Base-by-base conservation (phyloP, 2,329 filamentous ascomycete genomes). In the Aspergillus arachidicola region DNA sequence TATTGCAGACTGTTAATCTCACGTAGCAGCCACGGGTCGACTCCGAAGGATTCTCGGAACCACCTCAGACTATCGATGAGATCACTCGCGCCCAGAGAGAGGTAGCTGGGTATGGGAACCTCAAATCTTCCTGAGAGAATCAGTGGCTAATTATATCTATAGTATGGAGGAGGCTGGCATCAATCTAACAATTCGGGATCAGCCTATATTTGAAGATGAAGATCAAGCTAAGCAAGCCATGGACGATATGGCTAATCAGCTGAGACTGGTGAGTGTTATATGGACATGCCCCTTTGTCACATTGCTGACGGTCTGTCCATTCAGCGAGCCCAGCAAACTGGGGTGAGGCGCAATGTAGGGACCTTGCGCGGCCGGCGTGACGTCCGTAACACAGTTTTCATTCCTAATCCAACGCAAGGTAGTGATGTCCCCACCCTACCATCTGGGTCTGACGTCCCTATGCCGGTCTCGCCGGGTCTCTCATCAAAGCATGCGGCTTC, bases 351-450 rank as follows among this genome's bases (percentile, higher is more conserved):
- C 30, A 91, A 88, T 71, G 81, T 86, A 16, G 90, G 91, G 53
- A 97, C 93, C 16, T 83, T 96, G 19, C 87, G 95, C 69, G 95
- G 95, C 58, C 90, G 95, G 64, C 87, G 95, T 74, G 94, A 98
- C 75, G 92, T 96, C 66, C 88, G 94, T 63, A 96, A 96, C 78
- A 97, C 94, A 1, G 89, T 97, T 60, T 94, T 95, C 73, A 84
- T 94, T 66, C 90, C 92, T 46, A 79, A 79, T 46, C 71, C 79
- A 12, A 70, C 71, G 12, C 76, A 78, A 43, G 78, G 80, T 60
- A 69, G 68, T 62, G 74, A 78, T 72, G 59, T 73, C 57, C 64
- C 71, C 60, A 59, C 68, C 67, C 57, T 72, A 50, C 59, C 75
- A 69, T 65, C 68, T 19, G 66, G 67, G 26, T 64, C 71, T 11